phyloP scores from a whole-genome alignment of 2,329 filamentous ascomycete species.

The Colletotrichum sp. region DNA sequence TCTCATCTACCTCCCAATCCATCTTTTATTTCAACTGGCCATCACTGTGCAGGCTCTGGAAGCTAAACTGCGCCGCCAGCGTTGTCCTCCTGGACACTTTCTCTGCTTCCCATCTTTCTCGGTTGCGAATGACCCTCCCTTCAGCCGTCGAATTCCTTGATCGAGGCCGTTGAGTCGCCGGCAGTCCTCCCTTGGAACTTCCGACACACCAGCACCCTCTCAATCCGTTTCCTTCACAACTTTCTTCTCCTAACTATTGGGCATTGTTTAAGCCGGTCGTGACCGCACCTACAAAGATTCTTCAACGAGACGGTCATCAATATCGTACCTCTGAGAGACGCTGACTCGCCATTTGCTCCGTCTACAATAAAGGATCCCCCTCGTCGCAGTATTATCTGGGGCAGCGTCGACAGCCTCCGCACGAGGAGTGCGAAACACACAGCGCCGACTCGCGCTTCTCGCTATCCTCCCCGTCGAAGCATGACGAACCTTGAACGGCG shows the following conservation, averaged over 20 bases:
- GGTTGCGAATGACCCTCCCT: background rate
- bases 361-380: background rate
- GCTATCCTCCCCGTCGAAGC: background rate
- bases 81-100: background rate
- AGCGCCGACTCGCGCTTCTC: background rate
- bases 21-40: background rate
- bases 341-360: background rate
- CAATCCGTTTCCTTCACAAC: background rate
- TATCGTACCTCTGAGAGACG: background rate
- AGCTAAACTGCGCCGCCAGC: background rate
- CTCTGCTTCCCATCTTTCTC: background rate
- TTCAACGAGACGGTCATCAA: background rate
- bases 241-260: background rate
- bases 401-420: background rate
- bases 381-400: background rate
- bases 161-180: background rate
- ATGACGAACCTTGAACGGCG: constrained; percentile 4
- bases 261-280: background rate
- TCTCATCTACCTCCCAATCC: background rate
- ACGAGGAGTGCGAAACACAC: background rate
- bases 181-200: background rate
- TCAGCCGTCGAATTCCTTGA: background rate
- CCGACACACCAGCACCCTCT: background rate
- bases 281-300: background rate
- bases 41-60: background rate